Evolutionary conservation across 164 flowering plant species (phyloP).

Genomic region (Vitis labrusca): DNA sequence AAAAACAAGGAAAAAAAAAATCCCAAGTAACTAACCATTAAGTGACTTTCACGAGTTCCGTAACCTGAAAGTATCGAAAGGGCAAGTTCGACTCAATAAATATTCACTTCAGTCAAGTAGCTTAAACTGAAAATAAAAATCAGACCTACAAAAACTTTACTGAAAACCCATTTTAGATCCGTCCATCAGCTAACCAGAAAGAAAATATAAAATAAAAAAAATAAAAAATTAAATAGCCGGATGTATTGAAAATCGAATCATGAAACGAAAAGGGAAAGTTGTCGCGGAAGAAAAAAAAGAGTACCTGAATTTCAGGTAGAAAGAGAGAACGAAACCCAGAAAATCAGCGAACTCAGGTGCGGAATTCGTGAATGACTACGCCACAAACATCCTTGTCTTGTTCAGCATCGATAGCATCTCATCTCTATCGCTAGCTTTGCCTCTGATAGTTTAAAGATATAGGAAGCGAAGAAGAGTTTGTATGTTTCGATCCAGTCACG

Average conservation of each 20-base stretch:
- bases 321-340: slow-evolving; percentile 3
- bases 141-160: not conserved
- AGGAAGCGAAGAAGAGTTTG: slow-evolving; percentile 8
- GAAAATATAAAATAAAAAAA: not conserved
- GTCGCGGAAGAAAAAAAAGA: not conserved
- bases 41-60: slow-evolving; percentile 5
- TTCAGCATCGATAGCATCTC: not conserved
- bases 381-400: slow-evolving; percentile 2
- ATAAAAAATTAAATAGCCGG: not conserved
- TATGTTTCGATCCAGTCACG: slow-evolving; percentile 26
- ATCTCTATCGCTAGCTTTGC: slow-evolving; percentile 15
- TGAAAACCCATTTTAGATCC: slow-evolving; percentile 3
- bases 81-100: slow-evolving; percentile 7
- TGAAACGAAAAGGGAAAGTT: slow-evolving; percentile 1
- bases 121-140: not conserved
- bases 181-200: not conserved
- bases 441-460: not conserved
- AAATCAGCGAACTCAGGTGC: slow-evolving; percentile 16
- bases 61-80: slow-evolving; percentile 1
- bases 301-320: not conserved
- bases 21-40: not conserved
- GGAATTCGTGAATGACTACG: slow-evolving; percentile 16
- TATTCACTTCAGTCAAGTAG: slow-evolving; percentile 3
- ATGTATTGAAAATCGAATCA: no score
- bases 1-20: slow-evolving; percentile 1